These are phyloP conservation scores for Dendrobium huoshanense DNA, from an alignment of 106 monocot genomes.

Conservation along the genomic window DNA sequence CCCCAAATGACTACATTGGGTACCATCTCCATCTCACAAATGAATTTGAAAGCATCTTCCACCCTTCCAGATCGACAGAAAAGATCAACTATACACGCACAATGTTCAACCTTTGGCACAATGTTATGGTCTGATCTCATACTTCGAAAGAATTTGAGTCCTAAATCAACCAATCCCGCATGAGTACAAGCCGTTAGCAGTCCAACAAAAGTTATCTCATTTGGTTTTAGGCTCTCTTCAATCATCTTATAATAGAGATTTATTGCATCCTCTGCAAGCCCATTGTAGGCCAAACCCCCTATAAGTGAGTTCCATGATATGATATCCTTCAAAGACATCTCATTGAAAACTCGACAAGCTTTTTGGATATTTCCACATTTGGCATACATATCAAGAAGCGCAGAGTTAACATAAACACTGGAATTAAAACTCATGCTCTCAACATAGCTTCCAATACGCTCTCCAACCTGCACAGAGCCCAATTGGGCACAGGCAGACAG, in stretches of 20 bases:
- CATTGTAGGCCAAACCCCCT: conserved; percentile 66
- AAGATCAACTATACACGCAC: conserved; percentile 75
- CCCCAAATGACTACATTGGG: conserved; percentile 84
- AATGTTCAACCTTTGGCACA: conserved; percentile 71
- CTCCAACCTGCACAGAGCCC: conserved; percentile 65
- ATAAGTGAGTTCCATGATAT: conserved; percentile 95
- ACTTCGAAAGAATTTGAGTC: conserved; percentile 47
- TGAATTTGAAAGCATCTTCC: conserved; percentile 64
- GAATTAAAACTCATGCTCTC: conserved; percentile 33
- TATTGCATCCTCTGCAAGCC: conserved; percentile 58
- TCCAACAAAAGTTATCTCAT: conserved; percentile 65
- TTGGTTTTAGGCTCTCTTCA: conserved; percentile 34
- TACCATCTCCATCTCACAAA: conserved; percentile 57
- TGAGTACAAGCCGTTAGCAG: conserved; percentile 82
- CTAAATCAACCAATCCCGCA: conserved; percentile 66
- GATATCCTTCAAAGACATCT: conserved; percentile 57
- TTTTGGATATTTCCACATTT: conserved; percentile 72
- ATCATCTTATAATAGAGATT: conserved; percentile 52
- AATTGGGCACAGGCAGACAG: conserved; percentile 74
- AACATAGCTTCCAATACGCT: conserved; percentile 52
- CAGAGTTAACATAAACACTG: conserved; percentile 57
- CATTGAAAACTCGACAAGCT: conserved; percentile 44
- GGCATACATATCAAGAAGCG: conserved; percentile 75
- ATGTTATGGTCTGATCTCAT: conserved; percentile 42
- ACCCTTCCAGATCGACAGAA: conserved; percentile 65